phyloP scores from a whole-genome alignment of 306 rosid genomes.

The Lithocarpus polystachyus region DNA sequence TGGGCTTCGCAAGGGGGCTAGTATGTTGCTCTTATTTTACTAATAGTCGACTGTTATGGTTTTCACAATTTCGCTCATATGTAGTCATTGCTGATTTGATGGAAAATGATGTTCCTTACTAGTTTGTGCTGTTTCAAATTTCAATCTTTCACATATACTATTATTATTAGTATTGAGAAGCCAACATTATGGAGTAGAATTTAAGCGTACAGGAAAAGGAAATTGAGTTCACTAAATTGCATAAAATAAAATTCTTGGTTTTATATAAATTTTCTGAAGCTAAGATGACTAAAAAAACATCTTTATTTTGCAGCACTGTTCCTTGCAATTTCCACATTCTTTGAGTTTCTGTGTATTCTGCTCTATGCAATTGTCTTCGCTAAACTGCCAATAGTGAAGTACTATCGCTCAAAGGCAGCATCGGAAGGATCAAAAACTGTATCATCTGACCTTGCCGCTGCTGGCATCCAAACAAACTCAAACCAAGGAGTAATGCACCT shows the following conservation, averaged over 20 bases:
- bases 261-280: not conserved
- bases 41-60: not conserved
- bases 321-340: slow-evolving; percentile 47
- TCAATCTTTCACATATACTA: not conserved
- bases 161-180: not conserved
- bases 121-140: not conserved
- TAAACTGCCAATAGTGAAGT: slow-evolving; percentile 69
- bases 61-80: not conserved
- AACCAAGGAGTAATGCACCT: slow-evolving; percentile 36
- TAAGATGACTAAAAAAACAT: not conserved
- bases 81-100: not conserved
- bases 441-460: slow-evolving; percentile 79
- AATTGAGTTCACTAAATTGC: too few relatives aligned
- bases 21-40: slow-evolving; percentile 37
- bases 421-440: slow-evolving; percentile 85
- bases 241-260: too few relatives aligned
- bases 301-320: slow-evolving; percentile 57
- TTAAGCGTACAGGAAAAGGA: not conserved
- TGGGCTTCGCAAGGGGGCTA: slow-evolving; percentile 89
- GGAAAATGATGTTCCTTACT: not conserved
- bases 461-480: slow-evolving; percentile 43
- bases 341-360: slow-evolving; percentile 59
- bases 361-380: slow-evolving; percentile 71
- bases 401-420: slow-evolving; percentile 78
- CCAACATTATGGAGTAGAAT: not conserved